These are phyloP conservation scores for Chalciporus sphaerocephalus DNA, from an alignment of 768 basidiomycete species.

Conservation along the genomic window DNA sequence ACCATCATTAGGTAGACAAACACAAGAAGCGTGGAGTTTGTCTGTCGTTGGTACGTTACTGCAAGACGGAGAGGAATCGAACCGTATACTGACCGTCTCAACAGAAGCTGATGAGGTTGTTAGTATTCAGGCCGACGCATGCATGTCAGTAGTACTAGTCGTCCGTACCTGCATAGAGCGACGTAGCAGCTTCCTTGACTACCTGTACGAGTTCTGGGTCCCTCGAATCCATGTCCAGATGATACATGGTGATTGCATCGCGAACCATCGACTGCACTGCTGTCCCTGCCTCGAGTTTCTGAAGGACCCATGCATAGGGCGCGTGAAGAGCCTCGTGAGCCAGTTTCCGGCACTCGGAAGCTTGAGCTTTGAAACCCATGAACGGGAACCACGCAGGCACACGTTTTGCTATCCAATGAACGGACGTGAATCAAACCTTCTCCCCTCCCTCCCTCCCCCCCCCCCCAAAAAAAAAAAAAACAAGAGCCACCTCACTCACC, in stretches of 20 bases:
- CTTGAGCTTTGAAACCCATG: constrained; percentile 18
- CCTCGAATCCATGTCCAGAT: constrained; percentile 4
- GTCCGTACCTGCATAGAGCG: constrained; percentile 20
- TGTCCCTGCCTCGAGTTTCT: constrained; percentile 6
- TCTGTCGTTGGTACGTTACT: constrained; percentile 15
- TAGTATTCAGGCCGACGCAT: not conserved
- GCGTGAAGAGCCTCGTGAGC: constrained; percentile 6
- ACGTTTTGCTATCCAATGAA: constrained; percentile 9
- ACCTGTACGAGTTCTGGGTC: constrained; percentile 12
- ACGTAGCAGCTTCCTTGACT: constrained; percentile 17
- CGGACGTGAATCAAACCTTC: too few relatives aligned
- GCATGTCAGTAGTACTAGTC: not conserved
- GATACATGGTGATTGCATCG: constrained; percentile 10
- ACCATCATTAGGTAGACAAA: constrained; percentile 31
- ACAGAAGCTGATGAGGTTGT: constrained; percentile 21
- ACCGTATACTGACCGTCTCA: constrained; percentile 26
- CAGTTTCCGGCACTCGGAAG: constrained; percentile 9
- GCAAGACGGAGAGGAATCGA: not conserved
- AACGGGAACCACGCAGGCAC: constrained; percentile 27
- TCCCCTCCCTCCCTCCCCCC: too few relatives aligned
- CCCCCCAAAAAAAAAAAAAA: not conserved
- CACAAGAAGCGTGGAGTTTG: constrained; percentile 16
- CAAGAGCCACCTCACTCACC: constrained; percentile 2
- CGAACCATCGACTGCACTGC: constrained; percentile 14
- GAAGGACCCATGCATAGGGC: constrained; percentile 9